phyloP scores from a whole-genome alignment of 176 grass and related monocot genomes.

The Cocos nucifera region DNA sequence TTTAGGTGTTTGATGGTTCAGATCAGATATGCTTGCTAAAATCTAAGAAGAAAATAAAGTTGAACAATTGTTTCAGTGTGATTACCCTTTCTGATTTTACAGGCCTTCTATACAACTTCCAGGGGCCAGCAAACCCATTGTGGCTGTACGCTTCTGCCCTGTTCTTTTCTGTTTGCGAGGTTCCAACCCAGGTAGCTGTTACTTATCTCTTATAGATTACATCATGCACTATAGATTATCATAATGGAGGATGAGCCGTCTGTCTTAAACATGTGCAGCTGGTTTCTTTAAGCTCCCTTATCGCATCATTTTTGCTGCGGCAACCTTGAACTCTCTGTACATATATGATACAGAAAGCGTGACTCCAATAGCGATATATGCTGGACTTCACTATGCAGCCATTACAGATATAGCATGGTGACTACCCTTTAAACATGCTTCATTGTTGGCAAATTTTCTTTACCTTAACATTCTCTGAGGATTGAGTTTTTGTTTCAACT shows the following conservation, averaged over 20 bases:
- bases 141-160: conserved; percentile 84
- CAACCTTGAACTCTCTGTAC: conserved; percentile 83
- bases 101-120: conserved; percentile 86
- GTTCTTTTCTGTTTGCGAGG: conserved; percentile 51
- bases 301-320: conserved; percentile 71
- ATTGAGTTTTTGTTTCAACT: neutral
- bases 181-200: conserved; percentile 54
- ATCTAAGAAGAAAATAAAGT: conserved; percentile 2
- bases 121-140: conserved; percentile 78
- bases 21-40: neutral
- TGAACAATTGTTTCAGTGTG: conserved; percentile 8
- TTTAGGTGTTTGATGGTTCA: too few relatives aligned
- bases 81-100: conserved; percentile 7
- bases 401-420: conserved; percentile 97
- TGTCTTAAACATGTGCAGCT: conserved; percentile 25
- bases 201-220: too few relatives aligned
- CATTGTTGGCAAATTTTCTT: neutral
- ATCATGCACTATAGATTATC: too few relatives aligned
- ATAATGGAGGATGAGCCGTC: too few relatives aligned
- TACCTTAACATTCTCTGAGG: neutral
- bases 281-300: conserved; percentile 91
- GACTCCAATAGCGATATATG: conserved; percentile 63
- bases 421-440: conserved; percentile 10
- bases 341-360: conserved; percentile 90
- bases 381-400: conserved; percentile 95